Evolutionary conservation across 768 basidiomycete species (phyloP).

Genomic region (Tricholoma sp.): DNA sequence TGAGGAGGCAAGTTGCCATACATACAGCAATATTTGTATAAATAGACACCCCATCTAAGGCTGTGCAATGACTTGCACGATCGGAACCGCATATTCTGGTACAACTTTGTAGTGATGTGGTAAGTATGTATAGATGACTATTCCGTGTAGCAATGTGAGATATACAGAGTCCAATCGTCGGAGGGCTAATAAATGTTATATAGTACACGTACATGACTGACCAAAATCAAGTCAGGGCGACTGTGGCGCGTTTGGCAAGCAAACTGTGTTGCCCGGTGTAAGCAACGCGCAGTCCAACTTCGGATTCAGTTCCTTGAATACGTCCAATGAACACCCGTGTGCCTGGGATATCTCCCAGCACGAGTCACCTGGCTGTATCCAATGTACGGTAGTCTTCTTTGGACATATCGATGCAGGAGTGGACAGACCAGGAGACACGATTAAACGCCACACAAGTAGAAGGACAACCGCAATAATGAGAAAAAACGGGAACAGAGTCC

Average conservation of each 20-base stretch:
- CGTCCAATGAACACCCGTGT: conserved; percentile 45
- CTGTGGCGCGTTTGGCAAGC: conserved; percentile 35
- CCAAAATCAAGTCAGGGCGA: background rate
- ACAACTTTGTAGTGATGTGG: no score
- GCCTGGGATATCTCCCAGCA: conserved; percentile 59
- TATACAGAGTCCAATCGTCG: background rate
- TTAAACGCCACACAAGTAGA: conserved; percentile 59
- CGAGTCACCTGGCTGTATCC: conserved; percentile 53
- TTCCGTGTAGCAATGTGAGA: background rate
- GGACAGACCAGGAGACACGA: conserved; percentile 39
- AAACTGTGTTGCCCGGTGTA: conserved; percentile 58
- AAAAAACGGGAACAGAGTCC: conserved; percentile 67
- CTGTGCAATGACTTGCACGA: background rate
- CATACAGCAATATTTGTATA: background rate
- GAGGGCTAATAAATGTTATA: background rate
- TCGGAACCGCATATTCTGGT: background rate
- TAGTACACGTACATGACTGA: background rate
- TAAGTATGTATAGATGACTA: no score
- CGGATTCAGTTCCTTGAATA: conserved; percentile 47
- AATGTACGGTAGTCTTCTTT: conserved; percentile 37
- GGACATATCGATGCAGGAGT: conserved; percentile 30
- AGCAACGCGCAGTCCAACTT: conserved; percentile 51
- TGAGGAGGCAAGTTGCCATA: background rate
- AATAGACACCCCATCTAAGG: background rate
- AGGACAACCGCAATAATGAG: conserved; percentile 60